Evolutionary conservation across 2,329 filamentous ascomycete species (phyloP), one percentile per base, ranked within the genome.

Genomic region (Aspergillus flavus): DNA sequence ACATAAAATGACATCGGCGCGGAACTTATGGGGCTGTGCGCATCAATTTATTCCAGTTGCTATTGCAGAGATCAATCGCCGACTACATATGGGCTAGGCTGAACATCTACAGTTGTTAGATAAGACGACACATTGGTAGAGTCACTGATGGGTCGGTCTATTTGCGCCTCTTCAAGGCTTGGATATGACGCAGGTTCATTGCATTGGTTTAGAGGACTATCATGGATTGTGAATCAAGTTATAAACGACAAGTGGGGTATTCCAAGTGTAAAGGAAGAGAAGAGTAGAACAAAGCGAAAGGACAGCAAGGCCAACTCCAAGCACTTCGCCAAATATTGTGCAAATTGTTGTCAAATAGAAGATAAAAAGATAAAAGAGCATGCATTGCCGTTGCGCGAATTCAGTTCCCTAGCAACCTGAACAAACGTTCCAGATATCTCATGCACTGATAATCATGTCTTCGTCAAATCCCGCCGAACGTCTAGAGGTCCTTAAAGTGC

Each of bases 401-500:
- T 10, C 52, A 39, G 34, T 5, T 36, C 34, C 52, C n/a, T 23
- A 26, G 34, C 46, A 60, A 45, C 41, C 36, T 36, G 52, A 56
- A 56, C 41, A 41, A 52, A 32, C 45, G 50, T 43, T 46, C 32
- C 55, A 64, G 32, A 65, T 63, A 62, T 66, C 36, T 36, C 19
- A 43, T 41, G 34, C 39, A 60, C 43, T 26, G 26, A 4, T 77
- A 75, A 61, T 78, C 68, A 75, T 71, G 67, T 77, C 75, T 71
- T 77, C 75, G 72, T 77, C 67, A 76, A 64, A 60, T 64, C 67
- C 71, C 68, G 62, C 71, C 62, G 58, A 54, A 67, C 60, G 39
- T 69, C 75, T 71, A 80, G 60, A 76, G 67, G 64, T 79, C 80
- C 69, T 81, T 82, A 76, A 96, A 96, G 79, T 98, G 92, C 78